Base-by-base conservation (phyloP, 1,284 basidiomycete species). In the Malassezia vespertilionis region DNA sequence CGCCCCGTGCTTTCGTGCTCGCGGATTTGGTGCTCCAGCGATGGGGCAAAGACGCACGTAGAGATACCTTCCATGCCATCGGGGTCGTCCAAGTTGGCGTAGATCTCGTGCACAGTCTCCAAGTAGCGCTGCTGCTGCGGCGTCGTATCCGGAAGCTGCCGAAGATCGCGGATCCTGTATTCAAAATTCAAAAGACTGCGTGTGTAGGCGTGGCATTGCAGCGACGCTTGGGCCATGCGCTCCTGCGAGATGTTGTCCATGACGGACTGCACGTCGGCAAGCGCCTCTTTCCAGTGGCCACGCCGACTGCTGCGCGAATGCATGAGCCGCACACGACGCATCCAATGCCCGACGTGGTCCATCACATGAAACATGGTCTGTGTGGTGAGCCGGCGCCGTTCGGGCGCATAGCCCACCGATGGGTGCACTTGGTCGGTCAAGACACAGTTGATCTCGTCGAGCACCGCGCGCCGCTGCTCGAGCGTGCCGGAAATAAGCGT, bases 61-160 rank as follows among this genome's bases (percentile, higher is more conserved):
- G 93, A 95, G 21, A 97, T 80, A 0, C 93, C 93, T 72, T 96
- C 90, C 93, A 99, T 99, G 10, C 93, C 93, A 72, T 99, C 93
- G 0, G 93, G 93, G 69, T 99, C 90, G 66, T 99, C 90, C 4
- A 99, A 77, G 47, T 86, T 79, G 11, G 93, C 84, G 70, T 99
- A 99, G 54, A 97, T 93, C 68, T 93, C 82, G 65, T 99, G 93
- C 30, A 97, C 75, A 24, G 82, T 80, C 65, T 97, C 93, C 65
- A 88, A 96, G 69, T 88, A 83, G 1, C 74, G 75, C 42, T 87
- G 80, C 35, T 69, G 30, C 28, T 61, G 52, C 33, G 44, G 42
- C 17, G 73, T 57, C 18, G 48, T 57, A 24, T 49, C 58, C 28
- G 55, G 51, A n/a, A 21, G 21, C 9, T 5, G 6, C 12, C 23